phyloP scores from a whole-genome alignment of 2,329 filamentous ascomycete species.

The Cercospora citrullina region DNA sequence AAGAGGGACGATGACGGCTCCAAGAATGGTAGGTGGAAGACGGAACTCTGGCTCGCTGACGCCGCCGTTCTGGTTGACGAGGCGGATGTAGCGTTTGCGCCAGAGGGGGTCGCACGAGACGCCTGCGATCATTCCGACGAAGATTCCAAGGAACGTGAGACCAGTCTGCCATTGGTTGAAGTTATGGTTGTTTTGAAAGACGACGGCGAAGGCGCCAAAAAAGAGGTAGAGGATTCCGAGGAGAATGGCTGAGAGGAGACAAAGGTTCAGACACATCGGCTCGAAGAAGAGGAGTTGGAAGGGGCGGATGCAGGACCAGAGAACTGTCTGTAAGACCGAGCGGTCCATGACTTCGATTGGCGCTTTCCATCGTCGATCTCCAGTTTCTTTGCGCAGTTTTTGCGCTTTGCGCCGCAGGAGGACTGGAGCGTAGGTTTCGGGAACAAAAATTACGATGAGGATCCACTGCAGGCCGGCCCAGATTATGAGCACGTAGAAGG shows the following conservation, averaged over 20 bases:
- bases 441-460: slow-evolving; percentile 70
- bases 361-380: slow-evolving; percentile 68
- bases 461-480: slow-evolving; percentile 69
- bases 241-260: slow-evolving; percentile 79
- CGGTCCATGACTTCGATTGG: slow-evolving; percentile 72
- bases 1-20: slow-evolving; percentile 74
- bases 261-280: slow-evolving; percentile 82
- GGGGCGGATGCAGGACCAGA: slow-evolving; percentile 60
- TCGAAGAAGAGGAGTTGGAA: slow-evolving; percentile 72
- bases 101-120: slow-evolving; percentile 66
- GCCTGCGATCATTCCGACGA: slow-evolving; percentile 67
- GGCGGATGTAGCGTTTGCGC: slow-evolving; percentile 55
- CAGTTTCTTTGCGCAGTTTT: slow-evolving; percentile 69
- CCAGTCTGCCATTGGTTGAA: slow-evolving; percentile 79
- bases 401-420: slow-evolving; percentile 71
- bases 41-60: slow-evolving; percentile 83
- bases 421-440: slow-evolving; percentile 76
- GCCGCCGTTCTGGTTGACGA: slow-evolving; percentile 58
- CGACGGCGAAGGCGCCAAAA: slow-evolving; percentile 78
- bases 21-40: slow-evolving; percentile 66
- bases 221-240: slow-evolving; percentile 87
- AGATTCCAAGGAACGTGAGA: slow-evolving; percentile 70
- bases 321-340: slow-evolving; percentile 59
- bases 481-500: slow-evolving; percentile 80
- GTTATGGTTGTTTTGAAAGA: slow-evolving; percentile 72